A percentile compares a stretch with the other conserved stretches of the same genome.
phyloP scores from a whole-genome alignment of 345 rosid genomes.

The Microcos paniculata region DNA sequence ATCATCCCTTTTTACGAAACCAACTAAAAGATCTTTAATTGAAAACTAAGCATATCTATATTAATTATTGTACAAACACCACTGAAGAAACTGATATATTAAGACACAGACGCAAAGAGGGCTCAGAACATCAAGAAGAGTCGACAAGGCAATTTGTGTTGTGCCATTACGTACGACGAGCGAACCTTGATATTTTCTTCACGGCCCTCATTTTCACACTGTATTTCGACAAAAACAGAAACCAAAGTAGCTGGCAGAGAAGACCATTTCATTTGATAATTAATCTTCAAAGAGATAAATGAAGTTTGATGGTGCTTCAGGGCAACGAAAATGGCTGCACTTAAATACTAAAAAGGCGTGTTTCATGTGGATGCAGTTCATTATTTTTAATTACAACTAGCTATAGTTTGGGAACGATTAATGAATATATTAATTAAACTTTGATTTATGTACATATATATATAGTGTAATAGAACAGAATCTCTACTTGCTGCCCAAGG shows the following conservation, averaged over 20 bases:
- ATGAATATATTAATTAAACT: no score
- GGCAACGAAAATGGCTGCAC: not conserved
- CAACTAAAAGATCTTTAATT: no score
- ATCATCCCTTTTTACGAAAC: no score
- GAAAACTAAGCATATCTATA: no score
- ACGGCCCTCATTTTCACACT: constrained; percentile 10
- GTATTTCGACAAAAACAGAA: not conserved
- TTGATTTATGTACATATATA: no score
- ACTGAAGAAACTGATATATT: no score
- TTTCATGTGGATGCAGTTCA: no score
- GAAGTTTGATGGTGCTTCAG: not conserved
- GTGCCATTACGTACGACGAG: constrained; percentile 37
- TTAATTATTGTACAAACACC: no score
- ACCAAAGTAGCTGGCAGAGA: not conserved
- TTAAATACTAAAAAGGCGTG: not conserved
- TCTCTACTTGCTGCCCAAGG: constrained; percentile 14
- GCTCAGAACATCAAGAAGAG: constrained; percentile 16
- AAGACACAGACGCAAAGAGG: not conserved
- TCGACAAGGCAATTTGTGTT: constrained; percentile 26
- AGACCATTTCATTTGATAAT: not conserved
- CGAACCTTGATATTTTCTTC: constrained; percentile 30
- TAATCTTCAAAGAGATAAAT: not conserved
- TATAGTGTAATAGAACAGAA: no score
- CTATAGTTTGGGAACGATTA: no score
- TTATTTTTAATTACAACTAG: not conserved